phyloP scores from a whole-genome alignment of 768 basidiomycete species.

The Podaxis rugospora region DNA sequence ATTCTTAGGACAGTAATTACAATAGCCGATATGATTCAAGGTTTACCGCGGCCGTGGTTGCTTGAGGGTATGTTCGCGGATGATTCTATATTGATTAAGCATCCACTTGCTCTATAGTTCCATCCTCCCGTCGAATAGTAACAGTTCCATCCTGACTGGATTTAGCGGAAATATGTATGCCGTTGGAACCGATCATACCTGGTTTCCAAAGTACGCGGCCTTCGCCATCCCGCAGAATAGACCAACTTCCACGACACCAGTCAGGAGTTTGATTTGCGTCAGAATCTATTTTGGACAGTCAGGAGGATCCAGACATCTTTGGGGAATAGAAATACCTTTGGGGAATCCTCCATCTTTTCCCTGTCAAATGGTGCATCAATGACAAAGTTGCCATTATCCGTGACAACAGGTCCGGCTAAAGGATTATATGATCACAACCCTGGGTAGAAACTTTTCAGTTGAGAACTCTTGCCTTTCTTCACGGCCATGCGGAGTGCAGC shows the following conservation, averaged over 20 bases:
- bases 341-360: slow-evolving; percentile 64
- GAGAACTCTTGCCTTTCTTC: slow-evolving; percentile 48
- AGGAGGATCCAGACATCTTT: background rate
- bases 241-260: slow-evolving; percentile 98
- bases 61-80: background rate
- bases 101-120: slow-evolving; percentile 21
- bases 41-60: background rate
- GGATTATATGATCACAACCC: slow-evolving; percentile 7
- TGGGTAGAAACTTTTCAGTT: background rate
- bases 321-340: slow-evolving; percentile 35
- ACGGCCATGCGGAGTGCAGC: slow-evolving; percentile 91
- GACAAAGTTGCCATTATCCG: slow-evolving; percentile 96
- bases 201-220: slow-evolving; percentile 96
- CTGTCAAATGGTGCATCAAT: slow-evolving; percentile 91
- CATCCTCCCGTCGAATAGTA: slow-evolving; percentile 54
- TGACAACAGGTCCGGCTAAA: slow-evolving; percentile 88
- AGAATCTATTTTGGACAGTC: slow-evolving; percentile 49
- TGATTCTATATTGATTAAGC: background rate
- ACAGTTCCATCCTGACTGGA: slow-evolving; percentile 61
- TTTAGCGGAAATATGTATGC: background rate
- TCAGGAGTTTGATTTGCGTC: slow-evolving; percentile 84
- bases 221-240: slow-evolving; percentile 91
- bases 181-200: slow-evolving; percentile 35
- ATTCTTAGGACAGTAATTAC: background rate
- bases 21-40: background rate